Percentiles rank a stretch among this genome's conserved stretches.
Conservation (phyloP, 192 early-diverging fungal genomes). For the Backusella liffmaniae region DNA sequence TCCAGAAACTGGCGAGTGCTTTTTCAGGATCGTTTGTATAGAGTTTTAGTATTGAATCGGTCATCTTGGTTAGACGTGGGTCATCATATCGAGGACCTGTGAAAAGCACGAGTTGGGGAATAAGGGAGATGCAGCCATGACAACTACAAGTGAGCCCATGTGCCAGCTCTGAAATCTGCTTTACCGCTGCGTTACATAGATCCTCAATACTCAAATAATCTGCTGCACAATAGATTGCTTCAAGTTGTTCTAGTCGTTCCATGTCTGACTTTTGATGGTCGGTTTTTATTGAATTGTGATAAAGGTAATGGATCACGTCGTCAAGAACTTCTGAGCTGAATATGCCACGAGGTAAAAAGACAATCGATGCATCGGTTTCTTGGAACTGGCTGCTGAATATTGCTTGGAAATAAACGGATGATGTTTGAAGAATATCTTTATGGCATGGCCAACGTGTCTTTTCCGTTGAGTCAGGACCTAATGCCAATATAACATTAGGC, state of each 20-base stretch:
- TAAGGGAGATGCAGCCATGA: neutral
- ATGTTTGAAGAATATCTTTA: conserved; percentile 1
- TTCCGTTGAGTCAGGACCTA: conserved; percentile 7
- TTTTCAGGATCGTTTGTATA: conserved; percentile 34
- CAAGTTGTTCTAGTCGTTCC: neutral
- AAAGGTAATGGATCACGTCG: conserved; percentile 19
- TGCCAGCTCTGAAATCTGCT: conserved; percentile 7
- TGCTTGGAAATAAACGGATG: conserved; percentile 28
- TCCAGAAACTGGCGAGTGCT: conserved; percentile 21
- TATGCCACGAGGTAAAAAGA: conserved; percentile 20
- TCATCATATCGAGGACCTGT: conserved; percentile 7
- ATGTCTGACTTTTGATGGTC: neutral
- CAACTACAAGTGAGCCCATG: conserved; percentile 24
- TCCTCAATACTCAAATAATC: conserved; percentile 29
- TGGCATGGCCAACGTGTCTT: conserved; percentile 18
- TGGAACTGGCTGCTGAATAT: conserved; percentile 30
- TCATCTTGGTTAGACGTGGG: neutral
- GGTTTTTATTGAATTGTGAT: neutral
- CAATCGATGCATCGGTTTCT: conserved; percentile 19
- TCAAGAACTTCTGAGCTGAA: conserved; percentile 18
- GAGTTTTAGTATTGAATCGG: conserved; percentile 5
- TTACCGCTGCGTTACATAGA: conserved; percentile 7
- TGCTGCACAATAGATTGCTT: conserved; percentile 18
- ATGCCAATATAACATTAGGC: conserved; percentile 20
- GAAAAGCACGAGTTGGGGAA: conserved; percentile 13